A percentile compares a stretch with the other conserved stretches of the same genome.
phyloP scores from a whole-genome alignment of 306 rosid species.

The Herpetospermum pedunculosum region DNA sequence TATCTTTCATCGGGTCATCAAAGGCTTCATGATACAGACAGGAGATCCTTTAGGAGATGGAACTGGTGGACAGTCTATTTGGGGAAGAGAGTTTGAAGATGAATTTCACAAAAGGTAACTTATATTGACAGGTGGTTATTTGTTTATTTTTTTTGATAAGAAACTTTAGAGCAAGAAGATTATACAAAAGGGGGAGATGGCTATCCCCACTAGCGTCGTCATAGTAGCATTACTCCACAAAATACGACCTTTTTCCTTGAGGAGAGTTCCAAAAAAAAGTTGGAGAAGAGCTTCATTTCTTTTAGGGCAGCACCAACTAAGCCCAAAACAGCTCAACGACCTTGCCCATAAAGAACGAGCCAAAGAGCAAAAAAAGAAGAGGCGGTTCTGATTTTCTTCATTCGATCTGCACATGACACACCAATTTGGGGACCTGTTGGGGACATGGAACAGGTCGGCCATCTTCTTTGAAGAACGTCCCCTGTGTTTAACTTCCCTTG shows the following conservation, averaged over 20 bases:
- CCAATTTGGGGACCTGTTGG: too few species aligned
- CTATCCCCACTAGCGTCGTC: too few species aligned
- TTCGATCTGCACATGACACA: neutral
- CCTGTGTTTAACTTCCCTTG: neutral
- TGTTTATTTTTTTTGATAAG: too few species aligned
- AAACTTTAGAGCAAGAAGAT: too few species aligned
- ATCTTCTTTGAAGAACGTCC: neutral
- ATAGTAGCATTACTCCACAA: too few species aligned
- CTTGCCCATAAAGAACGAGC: neutral
- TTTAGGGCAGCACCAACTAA: neutral
- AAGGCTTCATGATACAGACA: constrained; percentile 96
- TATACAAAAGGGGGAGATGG: too few species aligned
- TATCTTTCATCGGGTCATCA: constrained; percentile 90
- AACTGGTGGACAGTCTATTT: constrained; percentile 95
- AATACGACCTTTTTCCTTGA: neutral
- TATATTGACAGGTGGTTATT: neutral
- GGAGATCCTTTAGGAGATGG: constrained; percentile 99
- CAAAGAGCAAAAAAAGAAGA: neutral
- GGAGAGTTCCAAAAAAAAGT: neutral
- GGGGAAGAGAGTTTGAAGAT: constrained; percentile 99
- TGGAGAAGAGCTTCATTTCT: neutral
- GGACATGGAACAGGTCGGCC: neutral
- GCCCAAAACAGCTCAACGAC: neutral
- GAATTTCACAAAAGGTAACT: constrained; percentile 91
- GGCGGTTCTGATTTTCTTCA: neutral